Evolutionary conservation across 2,329 filamentous ascomycete genomes (phyloP).

Genomic region (Diaporthe nobilis): DNA sequence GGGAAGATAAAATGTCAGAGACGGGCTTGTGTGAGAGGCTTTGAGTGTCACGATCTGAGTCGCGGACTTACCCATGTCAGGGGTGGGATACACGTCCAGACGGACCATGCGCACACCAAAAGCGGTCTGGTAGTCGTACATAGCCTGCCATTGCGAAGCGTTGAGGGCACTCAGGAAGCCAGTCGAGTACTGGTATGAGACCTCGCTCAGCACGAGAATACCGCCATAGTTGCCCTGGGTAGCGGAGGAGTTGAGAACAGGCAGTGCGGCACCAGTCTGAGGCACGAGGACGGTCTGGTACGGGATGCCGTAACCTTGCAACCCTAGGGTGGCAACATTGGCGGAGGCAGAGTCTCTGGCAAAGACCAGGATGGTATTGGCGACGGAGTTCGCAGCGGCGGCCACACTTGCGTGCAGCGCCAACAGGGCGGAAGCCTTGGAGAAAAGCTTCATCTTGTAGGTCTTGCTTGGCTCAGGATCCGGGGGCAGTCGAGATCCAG

Average conservation of each 20-base stretch:
- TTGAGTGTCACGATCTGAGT: slow-evolving; percentile 44
- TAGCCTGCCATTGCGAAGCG: slow-evolving; percentile 66
- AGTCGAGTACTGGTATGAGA: slow-evolving; percentile 66
- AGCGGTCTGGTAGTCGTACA: slow-evolving; percentile 70
- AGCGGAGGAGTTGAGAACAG: slow-evolving; percentile 63
- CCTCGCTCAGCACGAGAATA: slow-evolving; percentile 68
- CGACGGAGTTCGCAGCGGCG: slow-evolving; percentile 47
- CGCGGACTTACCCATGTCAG: slow-evolving; percentile 61
- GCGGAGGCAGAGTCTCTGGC: slow-evolving; percentile 65
- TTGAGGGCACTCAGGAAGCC: slow-evolving; percentile 68
- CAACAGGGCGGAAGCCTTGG: slow-evolving; percentile 37
- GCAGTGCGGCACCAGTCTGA: slow-evolving; percentile 64
- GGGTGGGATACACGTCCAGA: slow-evolving; percentile 68
- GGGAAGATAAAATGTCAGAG: slow-evolving; percentile 16
- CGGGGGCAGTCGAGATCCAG: not conserved
- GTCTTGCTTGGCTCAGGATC: not conserved
- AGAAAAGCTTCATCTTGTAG: slow-evolving; percentile 40
- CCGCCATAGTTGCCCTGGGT: slow-evolving; percentile 70
- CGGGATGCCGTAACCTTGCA: slow-evolving; percentile 73
- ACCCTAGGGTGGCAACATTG: slow-evolving; percentile 63
- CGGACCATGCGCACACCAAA: slow-evolving; percentile 74
- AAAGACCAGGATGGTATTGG: slow-evolving; percentile 68
- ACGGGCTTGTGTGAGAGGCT: no score
- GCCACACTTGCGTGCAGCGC: slow-evolving; percentile 39
- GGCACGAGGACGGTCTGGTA: slow-evolving; percentile 70